Conservation (phyloP, 2,329 filamentous ascomycete genomes). For the Phyllosticta citrichinensis region DNA sequence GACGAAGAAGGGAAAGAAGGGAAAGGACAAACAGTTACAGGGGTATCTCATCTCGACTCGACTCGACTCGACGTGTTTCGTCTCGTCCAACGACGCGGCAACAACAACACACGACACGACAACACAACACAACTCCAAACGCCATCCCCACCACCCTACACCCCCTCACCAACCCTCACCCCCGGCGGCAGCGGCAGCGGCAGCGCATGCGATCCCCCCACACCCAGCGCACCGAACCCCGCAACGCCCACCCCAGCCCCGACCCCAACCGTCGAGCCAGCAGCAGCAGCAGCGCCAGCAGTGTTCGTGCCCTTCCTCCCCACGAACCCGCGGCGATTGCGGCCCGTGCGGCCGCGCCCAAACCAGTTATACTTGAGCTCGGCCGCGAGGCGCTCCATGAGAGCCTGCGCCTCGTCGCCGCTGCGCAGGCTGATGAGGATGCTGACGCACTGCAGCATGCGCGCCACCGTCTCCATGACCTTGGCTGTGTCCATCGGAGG, state of each 20-base stretch:
- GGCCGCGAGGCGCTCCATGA: slow-evolving; percentile 74
- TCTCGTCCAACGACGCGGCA: no score
- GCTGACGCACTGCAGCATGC: slow-evolving; percentile 93
- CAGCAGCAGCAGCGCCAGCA: no score
- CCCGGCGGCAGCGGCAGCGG: background rate
- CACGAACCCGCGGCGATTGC: slow-evolving; percentile 72
- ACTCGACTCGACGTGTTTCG: no score
- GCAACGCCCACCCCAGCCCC: background rate
- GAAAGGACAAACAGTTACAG: no score
- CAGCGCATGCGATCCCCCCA: background rate
- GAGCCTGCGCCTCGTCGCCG: slow-evolving; percentile 62
- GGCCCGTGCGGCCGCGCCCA: slow-evolving; percentile 75
- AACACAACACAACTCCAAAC: background rate
- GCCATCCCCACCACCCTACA: background rate
- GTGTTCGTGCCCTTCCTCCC: slow-evolving; percentile 1
- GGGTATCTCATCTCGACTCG: no score
- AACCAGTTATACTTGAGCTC: slow-evolving; percentile 96
- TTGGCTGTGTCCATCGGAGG: slow-evolving; percentile 49
- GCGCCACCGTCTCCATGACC: slow-evolving; percentile 85
- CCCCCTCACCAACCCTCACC: background rate
- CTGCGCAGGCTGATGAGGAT: slow-evolving; percentile 71
- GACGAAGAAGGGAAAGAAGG: no score
- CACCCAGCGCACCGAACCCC: slow-evolving; percentile 4
- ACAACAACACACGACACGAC: background rate
- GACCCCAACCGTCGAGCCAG: no score